Base-by-base conservation (phyloP, 2,329 filamentous ascomycete genomes). In the Talaromyces sp. region DNA sequence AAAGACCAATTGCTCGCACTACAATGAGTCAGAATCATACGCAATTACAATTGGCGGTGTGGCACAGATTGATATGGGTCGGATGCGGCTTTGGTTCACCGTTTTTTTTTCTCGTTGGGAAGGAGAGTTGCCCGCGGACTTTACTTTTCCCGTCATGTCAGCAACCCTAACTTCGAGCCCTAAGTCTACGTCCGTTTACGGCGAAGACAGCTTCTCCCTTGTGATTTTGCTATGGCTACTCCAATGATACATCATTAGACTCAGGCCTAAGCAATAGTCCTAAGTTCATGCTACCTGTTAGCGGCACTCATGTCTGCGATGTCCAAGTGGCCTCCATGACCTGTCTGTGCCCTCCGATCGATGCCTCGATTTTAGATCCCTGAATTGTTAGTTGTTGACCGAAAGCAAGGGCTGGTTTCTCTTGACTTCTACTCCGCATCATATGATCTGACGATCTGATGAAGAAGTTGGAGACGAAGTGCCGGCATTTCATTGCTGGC, bases 81-180 rank as follows among this genome's bases (percentile, higher is more conserved):
- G 49, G 11, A 52, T 31, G 49, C 27, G 31, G 31, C 50, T 56
- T 6, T 13, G 31, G 11, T 22, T 62, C 39, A 45, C 61, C 49
- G 49, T 19, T 45, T 56, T 54, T 56, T 54, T 56, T 37, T 37
- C 52, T 37, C 33, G 52, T 39, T 56, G 52, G 52, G 52, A 33
- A 2, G 31, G 1, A 19, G 52, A 37, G 52, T 56, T 56, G 52
- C 52, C 52, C 52, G 52, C 52, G 52, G 52, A 37, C n/a, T 10
- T 33, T 22, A 22, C 11, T 11, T 27, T 27, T 15, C 13, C 25
- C 13, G 17, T 63, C 63, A 63, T 49, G 65, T 66, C 65, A 66
- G 61, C 65, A 67, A 64, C 65, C 65, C 65, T 67, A 67, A 43
- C 15, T 27, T 19, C 4, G 33, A 67, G 65, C 65, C 65, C 65